These are phyloP conservation scores for Mycena galericulata DNA, from an alignment of 768 basidiomycete species.

Conservation along the genomic window DNA sequence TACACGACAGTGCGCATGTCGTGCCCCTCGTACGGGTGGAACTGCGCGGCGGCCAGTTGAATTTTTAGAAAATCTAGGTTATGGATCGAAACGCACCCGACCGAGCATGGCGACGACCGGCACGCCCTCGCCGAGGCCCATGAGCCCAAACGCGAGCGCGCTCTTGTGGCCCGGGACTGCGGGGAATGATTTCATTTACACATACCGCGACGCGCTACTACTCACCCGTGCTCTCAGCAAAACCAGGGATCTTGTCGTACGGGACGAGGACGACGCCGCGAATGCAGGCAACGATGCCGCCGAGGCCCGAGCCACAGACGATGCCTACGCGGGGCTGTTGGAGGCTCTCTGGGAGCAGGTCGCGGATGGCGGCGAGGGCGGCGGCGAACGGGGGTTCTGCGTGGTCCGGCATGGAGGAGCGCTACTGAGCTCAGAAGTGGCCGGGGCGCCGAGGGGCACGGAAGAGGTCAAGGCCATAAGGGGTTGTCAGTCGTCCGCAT, in stretches of 20 bases:
- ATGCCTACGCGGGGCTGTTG: constrained; percentile 79
- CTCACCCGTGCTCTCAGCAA: constrained; percentile 81
- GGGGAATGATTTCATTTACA: neutral
- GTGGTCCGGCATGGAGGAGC: constrained; percentile 37
- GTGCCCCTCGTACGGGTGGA: constrained; percentile 91
- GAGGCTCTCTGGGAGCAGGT: constrained; percentile 52
- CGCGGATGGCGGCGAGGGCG: constrained; percentile 46
- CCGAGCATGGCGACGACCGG: constrained; percentile 94
- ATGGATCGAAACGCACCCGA: constrained; percentile 61
- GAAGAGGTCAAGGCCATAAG: too few relatives aligned
- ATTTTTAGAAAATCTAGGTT: neutral
- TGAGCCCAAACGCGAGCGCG: constrained; percentile 81
- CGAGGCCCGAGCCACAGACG: constrained; percentile 89
- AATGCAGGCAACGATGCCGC: constrained; percentile 75
- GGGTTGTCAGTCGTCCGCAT: too few relatives aligned
- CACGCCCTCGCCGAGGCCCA: constrained; percentile 71
- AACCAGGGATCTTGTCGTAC: constrained; percentile 79
- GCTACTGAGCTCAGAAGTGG: constrained; percentile 27
- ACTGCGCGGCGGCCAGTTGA: constrained; percentile 57
- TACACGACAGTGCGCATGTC: constrained; percentile 75
- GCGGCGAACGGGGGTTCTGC: constrained; percentile 27
- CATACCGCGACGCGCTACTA: constrained; percentile 4
- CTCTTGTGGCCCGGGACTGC: constrained; percentile 87
- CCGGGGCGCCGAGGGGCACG: too few relatives aligned
- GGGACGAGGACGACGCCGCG: constrained; percentile 69